A percentile compares a stretch with the other conserved stretches of the same genome.
Evolutionary conservation across 805 yeast species (phyloP).

Genomic region (Yamadazyma tumulicola): DNA sequence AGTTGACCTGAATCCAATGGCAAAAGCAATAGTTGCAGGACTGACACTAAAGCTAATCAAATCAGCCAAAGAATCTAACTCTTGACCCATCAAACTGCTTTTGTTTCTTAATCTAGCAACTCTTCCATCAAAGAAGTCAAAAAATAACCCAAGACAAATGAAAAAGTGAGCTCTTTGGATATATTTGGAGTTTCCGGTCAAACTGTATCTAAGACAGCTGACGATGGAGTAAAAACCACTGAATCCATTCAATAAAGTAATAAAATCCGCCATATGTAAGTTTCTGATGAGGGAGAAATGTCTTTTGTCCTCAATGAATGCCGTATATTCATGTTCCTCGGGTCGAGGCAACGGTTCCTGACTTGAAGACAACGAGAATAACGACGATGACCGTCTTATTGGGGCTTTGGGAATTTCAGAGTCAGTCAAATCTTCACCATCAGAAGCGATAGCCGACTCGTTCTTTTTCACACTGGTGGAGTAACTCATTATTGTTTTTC

Average conservation of each 20-base stretch:
- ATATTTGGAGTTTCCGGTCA: constrained; percentile 65
- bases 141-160: constrained; percentile 86
- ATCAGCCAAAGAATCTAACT: constrained; percentile 94
- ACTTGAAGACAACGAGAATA: constrained; percentile 48
- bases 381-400: constrained; percentile 51
- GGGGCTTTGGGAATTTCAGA: constrained; percentile 17
- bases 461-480: constrained; percentile 18
- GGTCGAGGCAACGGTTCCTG: constrained; percentile 66
- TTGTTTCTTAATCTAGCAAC: constrained; percentile 94
- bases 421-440: constrained; percentile 30
- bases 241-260: constrained; percentile 90
- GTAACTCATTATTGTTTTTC: constrained; percentile 18
- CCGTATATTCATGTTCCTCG: constrained; percentile 69
- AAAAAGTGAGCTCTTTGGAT: constrained; percentile 86
- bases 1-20: constrained; percentile 84
- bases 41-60: constrained; percentile 92
- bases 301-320: constrained; percentile 76
- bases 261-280: constrained; percentile 93
- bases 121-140: constrained; percentile 95
- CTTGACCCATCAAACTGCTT: constrained; percentile 94
- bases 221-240: constrained; percentile 90
- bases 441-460: constrained; percentile 37
- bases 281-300: constrained; percentile 85
- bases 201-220: constrained; percentile 76
- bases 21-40: constrained; percentile 90